Evolutionary conservation across 2,329 filamentous ascomycete species (phyloP), one percentile per base, ranked within the genome.

Genomic region (Corynespora cassiicola): DNA sequence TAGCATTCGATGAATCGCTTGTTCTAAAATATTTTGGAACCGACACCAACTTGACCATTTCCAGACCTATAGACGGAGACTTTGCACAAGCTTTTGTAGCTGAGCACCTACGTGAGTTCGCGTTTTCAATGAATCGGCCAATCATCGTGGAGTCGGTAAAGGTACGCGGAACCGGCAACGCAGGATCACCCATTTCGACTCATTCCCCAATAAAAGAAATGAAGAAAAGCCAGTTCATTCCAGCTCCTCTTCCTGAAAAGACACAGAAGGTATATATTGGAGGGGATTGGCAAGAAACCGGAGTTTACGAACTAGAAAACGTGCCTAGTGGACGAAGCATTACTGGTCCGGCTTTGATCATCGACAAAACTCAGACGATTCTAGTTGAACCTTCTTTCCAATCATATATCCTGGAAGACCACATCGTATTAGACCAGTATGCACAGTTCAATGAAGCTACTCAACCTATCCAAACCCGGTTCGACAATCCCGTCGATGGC

Each of bases 1-100:
- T 95, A 22, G 75, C 82, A 0, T 92, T 90, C 59, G 89, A 95
- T 61, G 86, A 92, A 62, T 96, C 95, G 59, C 79, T 96, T 37
- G 95, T 95, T 64, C 92, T 95, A 88, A 78, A 89, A 42, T 95
- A 95, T 58, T 80, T 88, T 32, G 90, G 90, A 9, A 94, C 89
- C 0, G 89, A 95, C 61, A 91, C 88, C 6, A 87, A 88, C 1
- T 75, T 95, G 33, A 95, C 95, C 89, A 82, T 95, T 31, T 71
- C 91, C 50, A 87, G 84, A 64, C 81, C 80, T 8, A 79, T 86
- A 28, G 77, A 84, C n/a, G 92, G 86, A 85, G 85, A 83, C 1
- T 95, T 89, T 67, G 87, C 84, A 4, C 79, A 82, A 45, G 88
- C 87, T 0, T 95, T 96, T 58, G 75, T 92, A 12, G 81, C 82